Conservation (phyloP, 2,329 filamentous ascomycete species). For the Penicillium frequentans region DNA sequence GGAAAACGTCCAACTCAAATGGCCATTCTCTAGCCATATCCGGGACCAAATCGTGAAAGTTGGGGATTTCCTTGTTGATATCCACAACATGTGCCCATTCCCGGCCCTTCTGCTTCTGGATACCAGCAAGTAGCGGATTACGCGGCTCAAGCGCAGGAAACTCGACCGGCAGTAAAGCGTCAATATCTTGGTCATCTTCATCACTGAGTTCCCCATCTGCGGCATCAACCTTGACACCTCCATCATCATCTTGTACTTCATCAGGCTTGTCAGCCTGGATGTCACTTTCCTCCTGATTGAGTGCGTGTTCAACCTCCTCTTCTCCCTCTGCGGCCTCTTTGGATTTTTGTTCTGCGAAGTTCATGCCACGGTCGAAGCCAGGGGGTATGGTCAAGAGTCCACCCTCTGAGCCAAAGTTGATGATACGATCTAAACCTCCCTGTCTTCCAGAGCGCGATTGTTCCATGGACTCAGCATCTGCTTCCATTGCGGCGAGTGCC, state of each 20-base stretch:
- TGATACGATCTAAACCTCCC: slow-evolving; percentile 73
- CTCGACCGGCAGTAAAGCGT: slow-evolving; percentile 84
- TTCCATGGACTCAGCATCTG: slow-evolving; percentile 62
- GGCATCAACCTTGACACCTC: slow-evolving; percentile 17
- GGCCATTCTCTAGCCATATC: slow-evolving; percentile 97
- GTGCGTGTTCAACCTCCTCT: slow-evolving; percentile 66
- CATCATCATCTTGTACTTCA: slow-evolving; percentile 16
- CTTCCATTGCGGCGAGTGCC: slow-evolving; percentile 79
- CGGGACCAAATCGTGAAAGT: slow-evolving; percentile 88
- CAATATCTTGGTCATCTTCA: slow-evolving; percentile 63
- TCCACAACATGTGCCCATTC: slow-evolving; percentile 99
- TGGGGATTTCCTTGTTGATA: slow-evolving; percentile 87
- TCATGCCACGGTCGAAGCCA: slow-evolving; percentile 75
- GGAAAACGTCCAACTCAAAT: slow-evolving; percentile 96
- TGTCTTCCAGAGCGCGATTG: slow-evolving; percentile 37
- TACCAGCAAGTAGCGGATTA: slow-evolving; percentile 70
- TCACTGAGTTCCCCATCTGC: slow-evolving; percentile 30
- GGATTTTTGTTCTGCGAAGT: slow-evolving; percentile 63
- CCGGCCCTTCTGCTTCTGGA: slow-evolving; percentile 70
- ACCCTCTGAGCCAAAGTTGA: slow-evolving; percentile 75
- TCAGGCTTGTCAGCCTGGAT: slow-evolving; percentile 55
- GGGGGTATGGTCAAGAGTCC: slow-evolving; percentile 80
- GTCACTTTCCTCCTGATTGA: slow-evolving; percentile 49
- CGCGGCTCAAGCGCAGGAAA: slow-evolving; percentile 89
- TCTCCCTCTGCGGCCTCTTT: slow-evolving; percentile 61